Evolutionary conservation across 2,329 filamentous ascomycete genomes (phyloP).

Genomic region (Talaromyces amestolkiae): DNA sequence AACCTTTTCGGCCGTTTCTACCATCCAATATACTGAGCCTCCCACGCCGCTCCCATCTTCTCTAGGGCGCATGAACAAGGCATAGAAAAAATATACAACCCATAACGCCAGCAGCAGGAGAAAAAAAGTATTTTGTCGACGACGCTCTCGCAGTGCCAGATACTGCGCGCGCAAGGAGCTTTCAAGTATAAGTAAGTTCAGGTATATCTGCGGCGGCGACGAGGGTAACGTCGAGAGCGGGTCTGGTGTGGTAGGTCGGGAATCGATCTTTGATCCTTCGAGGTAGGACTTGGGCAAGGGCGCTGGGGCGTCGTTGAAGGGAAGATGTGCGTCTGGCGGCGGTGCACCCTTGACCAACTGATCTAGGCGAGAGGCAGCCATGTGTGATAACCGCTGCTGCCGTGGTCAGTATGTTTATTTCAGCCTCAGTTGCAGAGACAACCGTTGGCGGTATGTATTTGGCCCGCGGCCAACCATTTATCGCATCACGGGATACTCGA

Average conservation of each 20-base stretch:
- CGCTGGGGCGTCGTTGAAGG: conserved; percentile 43
- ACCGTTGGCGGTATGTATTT: background rate
- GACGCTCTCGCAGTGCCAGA: conserved; percentile 79
- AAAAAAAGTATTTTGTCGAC: conserved; percentile 92
- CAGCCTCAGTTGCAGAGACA: conserved; percentile 1
- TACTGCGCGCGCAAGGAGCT: conserved; percentile 90
- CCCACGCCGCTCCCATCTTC: conserved; percentile 90
- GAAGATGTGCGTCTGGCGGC: conserved; percentile 55
- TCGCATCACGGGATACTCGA: conserved; percentile 14
- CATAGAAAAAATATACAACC: conserved; percentile 82
- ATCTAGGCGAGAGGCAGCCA: conserved; percentile 69
- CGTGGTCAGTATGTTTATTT: conserved; percentile 7
- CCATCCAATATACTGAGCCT: conserved; percentile 92
- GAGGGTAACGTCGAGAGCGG: conserved; percentile 80
- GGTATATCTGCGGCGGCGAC: conserved; percentile 91
- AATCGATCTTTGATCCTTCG: conserved; percentile 35
- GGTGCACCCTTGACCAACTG: conserved; percentile 90
- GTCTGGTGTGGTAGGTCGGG: conserved; percentile 54
- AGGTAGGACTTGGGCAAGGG: conserved; percentile 32
- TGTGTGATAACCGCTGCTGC: conserved; percentile 29
- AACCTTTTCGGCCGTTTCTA: conserved; percentile 86
- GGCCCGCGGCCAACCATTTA: conserved; percentile 14
- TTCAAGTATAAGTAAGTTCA: conserved; percentile 96
- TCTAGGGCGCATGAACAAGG: conserved; percentile 89
- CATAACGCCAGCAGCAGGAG: conserved; percentile 74